Evolutionary conservation across 192 early-diverging fungal species (phyloP).

Genomic region (Globomyces pollinis-pini): DNA sequence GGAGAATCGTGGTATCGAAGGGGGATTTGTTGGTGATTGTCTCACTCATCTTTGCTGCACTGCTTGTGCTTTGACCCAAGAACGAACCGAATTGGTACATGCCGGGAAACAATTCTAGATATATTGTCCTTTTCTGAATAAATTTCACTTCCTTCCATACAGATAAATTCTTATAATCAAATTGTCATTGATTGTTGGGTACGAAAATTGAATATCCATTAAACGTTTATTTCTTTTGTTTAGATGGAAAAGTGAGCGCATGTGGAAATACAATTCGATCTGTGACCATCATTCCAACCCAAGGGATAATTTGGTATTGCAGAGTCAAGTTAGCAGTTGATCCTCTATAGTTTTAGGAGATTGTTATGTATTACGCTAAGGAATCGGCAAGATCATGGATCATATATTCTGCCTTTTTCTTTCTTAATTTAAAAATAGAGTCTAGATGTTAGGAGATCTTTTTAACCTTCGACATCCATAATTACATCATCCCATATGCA

Average conservation of each 20-base stretch:
- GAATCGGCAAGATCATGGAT: conserved; percentile 60
- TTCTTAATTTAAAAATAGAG: too few species aligned
- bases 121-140: too few species aligned
- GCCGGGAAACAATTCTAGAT: conserved; percentile 1
- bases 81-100: conserved; percentile 22
- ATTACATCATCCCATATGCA: conserved; percentile 82
- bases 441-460: too few species aligned
- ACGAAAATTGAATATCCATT: too few species aligned
- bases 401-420: conserved; percentile 59
- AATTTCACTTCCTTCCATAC: too few species aligned
- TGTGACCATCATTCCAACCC: conserved; percentile 58
- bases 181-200: too few species aligned
- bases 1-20: conserved; percentile 23
- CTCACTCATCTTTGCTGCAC: conserved; percentile 23
- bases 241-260: conserved; percentile 5
- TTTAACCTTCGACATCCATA: too few species aligned
- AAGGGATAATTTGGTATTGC: conserved; percentile 75
- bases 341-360: conserved; percentile 34
- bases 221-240: not conserved
- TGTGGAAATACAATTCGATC: conserved; percentile 21
- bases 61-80: conserved; percentile 31
- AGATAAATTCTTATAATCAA: too few species aligned
- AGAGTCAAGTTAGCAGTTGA: conserved; percentile 63
- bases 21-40: conserved; percentile 8
- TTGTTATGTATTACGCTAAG: too few species aligned